Evolutionary conservation across 2,329 filamentous ascomycete genomes (phyloP).

Genomic region (Magnaporthiopsis incrustans): DNA sequence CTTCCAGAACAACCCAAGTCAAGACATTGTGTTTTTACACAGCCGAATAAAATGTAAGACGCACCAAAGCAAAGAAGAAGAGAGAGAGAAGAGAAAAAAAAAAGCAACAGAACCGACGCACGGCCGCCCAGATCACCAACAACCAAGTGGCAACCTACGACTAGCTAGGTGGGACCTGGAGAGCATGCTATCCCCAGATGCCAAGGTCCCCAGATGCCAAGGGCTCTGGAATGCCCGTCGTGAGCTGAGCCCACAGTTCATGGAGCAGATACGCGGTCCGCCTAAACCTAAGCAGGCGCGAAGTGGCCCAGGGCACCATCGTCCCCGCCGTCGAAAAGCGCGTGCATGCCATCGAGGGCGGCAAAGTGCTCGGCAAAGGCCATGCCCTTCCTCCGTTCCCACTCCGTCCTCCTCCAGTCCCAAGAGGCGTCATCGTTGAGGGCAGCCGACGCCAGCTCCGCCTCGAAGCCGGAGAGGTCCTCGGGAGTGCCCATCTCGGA

Average conservation of each 20-base stretch:
- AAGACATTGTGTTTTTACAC: background rate
- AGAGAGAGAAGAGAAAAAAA: no score
- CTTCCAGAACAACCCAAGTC: background rate
- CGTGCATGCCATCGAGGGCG: constrained; percentile 44
- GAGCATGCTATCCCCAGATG: background rate
- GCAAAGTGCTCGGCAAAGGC: constrained; percentile 47
- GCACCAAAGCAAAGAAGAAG: no score
- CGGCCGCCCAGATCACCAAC: background rate
- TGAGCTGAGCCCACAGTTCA: background rate
- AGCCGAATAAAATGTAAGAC: no score
- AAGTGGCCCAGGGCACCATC: constrained; percentile 44
- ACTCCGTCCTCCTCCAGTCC: constrained; percentile 53
- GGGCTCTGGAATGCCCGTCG: no score
- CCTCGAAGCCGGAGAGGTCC: constrained; percentile 24
- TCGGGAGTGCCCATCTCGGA: constrained; percentile 14
- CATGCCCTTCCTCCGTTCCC: constrained; percentile 46
- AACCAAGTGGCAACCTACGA: background rate
- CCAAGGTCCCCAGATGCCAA: background rate
- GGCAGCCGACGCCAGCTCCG: constrained; percentile 20
- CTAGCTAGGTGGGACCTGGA: no score
- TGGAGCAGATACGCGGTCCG: background rate
- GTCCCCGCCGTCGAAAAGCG: constrained; percentile 45
- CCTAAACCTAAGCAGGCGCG: constrained; percentile 9
- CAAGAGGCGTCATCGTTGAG: constrained; percentile 32
- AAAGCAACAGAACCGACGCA: background rate